Evolutionary conservation across 2,329 filamentous ascomycete species (phyloP), one percentile per base, ranked within the genome.

Genomic region (Rasamsonia emersonii): DNA sequence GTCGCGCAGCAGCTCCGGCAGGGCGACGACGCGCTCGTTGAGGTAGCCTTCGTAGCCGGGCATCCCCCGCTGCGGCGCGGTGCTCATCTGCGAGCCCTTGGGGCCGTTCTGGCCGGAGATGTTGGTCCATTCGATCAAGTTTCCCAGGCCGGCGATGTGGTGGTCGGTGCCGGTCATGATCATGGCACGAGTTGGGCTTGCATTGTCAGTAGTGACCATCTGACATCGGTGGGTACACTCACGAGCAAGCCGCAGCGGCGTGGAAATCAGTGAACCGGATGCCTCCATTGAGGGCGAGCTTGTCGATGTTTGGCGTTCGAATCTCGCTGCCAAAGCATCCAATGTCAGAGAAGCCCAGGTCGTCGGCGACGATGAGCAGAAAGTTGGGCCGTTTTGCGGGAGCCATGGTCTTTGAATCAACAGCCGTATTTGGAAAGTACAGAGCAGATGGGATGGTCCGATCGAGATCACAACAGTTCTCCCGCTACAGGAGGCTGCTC

Each of bases 211-310:
- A n/a, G n/a, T n/a, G n/a, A n/a, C n/a, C n/a, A n/a, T n/a, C n/a
- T 5, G 9, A 15, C 16, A n/a, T 7, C 25, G 17, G 13, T 17
- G 31, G 14, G n/a, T 19, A 11, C 18, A 46, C 54, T 28, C 33
- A 58, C 30, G 74, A 79, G 53, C 75, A 80, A 30, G 76, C 75
- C 2, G 75, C 71, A 0, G 77, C 75, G 2, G 75, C 71, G 45
- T 80, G 76, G 51, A 77, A 79, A 43, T 78, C 71, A 0, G 74
- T 79, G 45, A 79, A 75, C 4, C 74, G 68, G 13, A 79, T 53
- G 18, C 74, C 68, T 33, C 65, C 54, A 53, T 62, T 55, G 2
- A 30, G 30, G 3, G 70, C 64, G 3, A 74, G 51, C 21, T 65
- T 67, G 52, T 77, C 70, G 21, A 78, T 59, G 44, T 74, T 70